Evolutionary conservation across 1,284 basidiomycete genomes (phyloP), one percentile per base, ranked within the genome.

Genomic region (Ustilago vetiveriae): DNA sequence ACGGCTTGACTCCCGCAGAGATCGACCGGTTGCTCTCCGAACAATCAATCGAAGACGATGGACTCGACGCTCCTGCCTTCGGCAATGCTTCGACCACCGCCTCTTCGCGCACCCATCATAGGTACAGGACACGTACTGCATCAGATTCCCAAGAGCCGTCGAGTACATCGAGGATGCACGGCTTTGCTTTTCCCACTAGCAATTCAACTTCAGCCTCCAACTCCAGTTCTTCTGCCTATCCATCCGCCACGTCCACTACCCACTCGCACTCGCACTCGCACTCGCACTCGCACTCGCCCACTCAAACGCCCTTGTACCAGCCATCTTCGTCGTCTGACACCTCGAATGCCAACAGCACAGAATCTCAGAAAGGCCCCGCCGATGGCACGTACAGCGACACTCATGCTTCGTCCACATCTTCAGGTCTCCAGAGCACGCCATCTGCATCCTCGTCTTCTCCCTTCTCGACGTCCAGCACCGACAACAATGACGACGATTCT

Each of bases 1-100:
- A 50, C 35, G 56, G 62, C 19, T 42, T 66, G 16, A 55, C 63
- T 8, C 43, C 63, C 1, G 33, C 24, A 27, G 41, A 58, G 37
- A 58, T 66, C 22, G 43, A 53, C n/a, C 32, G 51, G 14, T 21
- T 66, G 22, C 43, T 66, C 24, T 39, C 17, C 21, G 38, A 55
- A 5, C 35, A 66, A n/a, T 5, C 46, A 10, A 24, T 39, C 14
- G 39, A 53, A 24, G 30, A 65, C 45, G 38, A 19, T 19, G 39
- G 27, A 40, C 16, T 52, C 21, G 42, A 42, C 11, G 27, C 40
- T 11, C 38, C 62, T 11, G 6, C 42, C 37, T 16, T 35, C 4
- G 38, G 46, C 42, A 49, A 52, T 17, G n/a, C 30, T n/a, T 37
- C 40, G 37, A 50, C 47, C 41, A 44, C 63, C 24, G 51, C 55